Evolutionary conservation across 176 grass and related monocot species (phyloP), one percentile per base, ranked within the genome.

Genomic region (Aegilops longissima): DNA sequence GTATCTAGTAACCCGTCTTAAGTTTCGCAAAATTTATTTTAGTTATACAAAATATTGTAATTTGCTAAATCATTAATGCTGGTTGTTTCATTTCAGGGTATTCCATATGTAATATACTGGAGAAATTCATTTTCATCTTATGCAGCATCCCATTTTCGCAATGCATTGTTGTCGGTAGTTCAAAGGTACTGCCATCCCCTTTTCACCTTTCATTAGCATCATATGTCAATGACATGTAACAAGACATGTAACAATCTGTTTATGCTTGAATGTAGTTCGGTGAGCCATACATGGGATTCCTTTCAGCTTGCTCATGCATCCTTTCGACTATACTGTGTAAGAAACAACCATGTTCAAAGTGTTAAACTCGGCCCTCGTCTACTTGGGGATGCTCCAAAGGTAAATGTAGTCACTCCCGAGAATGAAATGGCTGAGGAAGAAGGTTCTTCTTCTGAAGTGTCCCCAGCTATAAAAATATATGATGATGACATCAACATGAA

Each of bases 81-180:
- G 72, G 24, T 81, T 84, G 20, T 82, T 73, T 77, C 47, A 74
- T 83, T 89, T 92, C 87, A 99, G 97, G 97, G 97, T 56, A 91
- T 99, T 24, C 97, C 94, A 42, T 99, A 99, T 36, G 97, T 99
- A 44, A 99, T 99, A 91, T 99, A 99, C 80, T 99, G 97, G 97
- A 91, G 90, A 87, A 99, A 90, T 88, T 87, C 90, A 74, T 96
- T 96, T 88, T 94, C 90, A 63, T 93, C 91, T 33, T 96, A 94
- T 87, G 83, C 97, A 33, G 94, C 94, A 73, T 96, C 97, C 61
- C 94, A 99, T 86, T 99, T 99, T 94, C 90, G 89, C 61, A 91
- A 96, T 87, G 94, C 97, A 6, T 86, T 99, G 87, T 81, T 93
- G 80, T 99, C 94, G 69, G 97, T 96, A 58, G 86, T 99, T 47